Base-by-base conservation (phyloP, 2,329 filamentous ascomycete genomes). In the Nothophoma quercina region DNA sequence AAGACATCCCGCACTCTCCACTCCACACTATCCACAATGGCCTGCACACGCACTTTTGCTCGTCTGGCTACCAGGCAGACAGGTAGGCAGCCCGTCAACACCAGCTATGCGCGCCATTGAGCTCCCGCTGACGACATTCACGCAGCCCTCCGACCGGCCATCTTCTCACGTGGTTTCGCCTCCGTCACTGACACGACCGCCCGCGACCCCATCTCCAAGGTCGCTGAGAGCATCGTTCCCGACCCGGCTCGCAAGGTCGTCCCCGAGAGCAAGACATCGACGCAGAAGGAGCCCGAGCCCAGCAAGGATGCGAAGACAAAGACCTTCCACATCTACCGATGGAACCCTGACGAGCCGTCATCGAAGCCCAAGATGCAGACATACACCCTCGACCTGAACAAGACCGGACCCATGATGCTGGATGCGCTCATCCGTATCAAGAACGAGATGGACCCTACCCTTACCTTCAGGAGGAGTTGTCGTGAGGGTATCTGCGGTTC, bases 271-370 rank as follows among this genome's bases (percentile, higher is more conserved):
- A 74, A 88, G 74, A 83, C 85, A 28, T 83, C 85, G 40, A 83
- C 85, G 41, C 79, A 85, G 51, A 77, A 85, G 63, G 83, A 89
- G 66, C 83, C 89, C 49, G 82, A 81, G 68, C 73, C 80, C 45
- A 80, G 78, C 59, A 75, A 81, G 62, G 77, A 83, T 55, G 77
- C 86, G 36, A 84, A 83, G 68, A 86, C 90, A 80, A 98, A 97
- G 88, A 92, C 89, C 43, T 99, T 99, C 86, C 89, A 96, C 78
- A 89, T 99, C 82, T 99, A 99, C 87, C 87, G 95, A 76, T 99
- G 95, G 95, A 96, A 96, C 76, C 95, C 95, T 56, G 95, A 98
- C 74, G 84, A 88, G 74, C 95, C 95, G 53, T 86, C 87, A 71
- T 88, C 90, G 78, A 99, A 99, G 87, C 95, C 95, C 58, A 85